Evolutionary conservation across 768 basidiomycete species (phyloP).

Genomic region (Mycena venus): DNA sequence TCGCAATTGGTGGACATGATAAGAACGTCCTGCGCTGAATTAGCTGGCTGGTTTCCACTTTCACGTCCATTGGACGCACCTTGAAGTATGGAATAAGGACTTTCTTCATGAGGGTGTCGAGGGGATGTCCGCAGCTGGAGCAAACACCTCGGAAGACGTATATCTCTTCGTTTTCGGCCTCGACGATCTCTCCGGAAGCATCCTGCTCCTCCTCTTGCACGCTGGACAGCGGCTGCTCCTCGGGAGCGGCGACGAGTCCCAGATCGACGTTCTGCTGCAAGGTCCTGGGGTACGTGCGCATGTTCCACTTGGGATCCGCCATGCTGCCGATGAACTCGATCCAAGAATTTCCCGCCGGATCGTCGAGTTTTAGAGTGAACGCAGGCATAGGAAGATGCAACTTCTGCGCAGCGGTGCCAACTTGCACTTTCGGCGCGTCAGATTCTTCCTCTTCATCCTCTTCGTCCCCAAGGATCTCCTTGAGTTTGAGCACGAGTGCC

Average conservation of each 20-base stretch:
- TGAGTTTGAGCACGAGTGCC: constrained; percentile 74
- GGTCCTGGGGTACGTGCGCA: constrained; percentile 85
- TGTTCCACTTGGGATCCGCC: constrained; percentile 93
- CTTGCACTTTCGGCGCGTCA: constrained; percentile 41
- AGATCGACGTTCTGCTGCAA: constrained; percentile 84
- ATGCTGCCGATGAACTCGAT: constrained; percentile 90
- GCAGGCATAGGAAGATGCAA: constrained; percentile 70
- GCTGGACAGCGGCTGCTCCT: constrained; percentile 40
- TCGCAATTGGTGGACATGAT: constrained; percentile 99
- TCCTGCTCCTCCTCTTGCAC: constrained; percentile 32
- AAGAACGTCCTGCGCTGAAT: constrained; percentile 79
- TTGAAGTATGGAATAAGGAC: constrained; percentile 98
- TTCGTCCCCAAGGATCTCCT: constrained; percentile 72
- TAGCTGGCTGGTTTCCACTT: neutral
- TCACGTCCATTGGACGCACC: constrained; percentile 54
- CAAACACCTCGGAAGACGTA: constrained; percentile 90
- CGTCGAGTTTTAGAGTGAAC: constrained; percentile 90
- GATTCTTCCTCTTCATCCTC: constrained; percentile 64
- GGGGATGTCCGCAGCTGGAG: constrained; percentile 86
- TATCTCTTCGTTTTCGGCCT: constrained; percentile 82
- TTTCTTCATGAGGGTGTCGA: constrained; percentile 95
- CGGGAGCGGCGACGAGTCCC: constrained; percentile 74
- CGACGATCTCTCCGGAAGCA: constrained; percentile 33
- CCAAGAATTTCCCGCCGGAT: constrained; percentile 97
- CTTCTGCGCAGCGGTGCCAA: constrained; percentile 49